Conservation (phyloP, 2,329 filamentous ascomycete species). For the Colletotrichum costaricense region DNA sequence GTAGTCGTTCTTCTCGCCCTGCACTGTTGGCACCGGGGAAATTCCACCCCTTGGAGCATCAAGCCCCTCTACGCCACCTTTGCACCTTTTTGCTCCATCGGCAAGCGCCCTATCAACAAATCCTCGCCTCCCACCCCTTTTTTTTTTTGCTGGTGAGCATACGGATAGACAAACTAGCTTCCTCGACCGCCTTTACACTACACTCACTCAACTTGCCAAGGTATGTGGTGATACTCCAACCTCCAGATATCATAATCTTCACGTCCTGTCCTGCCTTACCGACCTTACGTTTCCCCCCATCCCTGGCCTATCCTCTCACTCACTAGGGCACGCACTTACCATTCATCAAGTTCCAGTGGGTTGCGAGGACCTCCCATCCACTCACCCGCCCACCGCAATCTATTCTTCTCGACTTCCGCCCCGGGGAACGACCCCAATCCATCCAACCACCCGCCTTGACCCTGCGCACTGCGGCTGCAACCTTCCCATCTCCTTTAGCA, state of each 20-base stretch:
- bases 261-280: too few species aligned
- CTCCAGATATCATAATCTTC: not conserved
- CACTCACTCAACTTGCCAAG: not conserved
- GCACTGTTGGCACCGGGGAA: not conserved
- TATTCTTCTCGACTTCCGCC: constrained; percentile 27
- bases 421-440: constrained; percentile 22
- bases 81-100: not conserved
- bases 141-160: constrained; percentile 6
- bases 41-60: constrained; percentile 9
- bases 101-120: constrained; percentile 2
- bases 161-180: not conserved
- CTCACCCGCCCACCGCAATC: constrained; percentile 33
- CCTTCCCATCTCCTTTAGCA: constrained; percentile 19
- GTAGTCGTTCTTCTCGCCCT: not conserved
- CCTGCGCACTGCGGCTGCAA: constrained; percentile 31
- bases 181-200: not conserved
- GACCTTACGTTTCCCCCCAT: not conserved
- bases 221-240: not conserved
- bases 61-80: constrained; percentile 20
- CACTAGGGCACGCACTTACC: constrained; percentile 25
- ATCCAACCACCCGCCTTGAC: constrained; percentile 33
- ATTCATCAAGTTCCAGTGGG: constrained; percentile 24
- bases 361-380: constrained; percentile 15
- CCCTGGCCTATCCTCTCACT: not conserved
- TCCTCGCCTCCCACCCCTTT: constrained; percentile 2